Conservation (phyloP, 495 filamentous ascomycete species). For the Penicillium cosmopolitanum region DNA sequence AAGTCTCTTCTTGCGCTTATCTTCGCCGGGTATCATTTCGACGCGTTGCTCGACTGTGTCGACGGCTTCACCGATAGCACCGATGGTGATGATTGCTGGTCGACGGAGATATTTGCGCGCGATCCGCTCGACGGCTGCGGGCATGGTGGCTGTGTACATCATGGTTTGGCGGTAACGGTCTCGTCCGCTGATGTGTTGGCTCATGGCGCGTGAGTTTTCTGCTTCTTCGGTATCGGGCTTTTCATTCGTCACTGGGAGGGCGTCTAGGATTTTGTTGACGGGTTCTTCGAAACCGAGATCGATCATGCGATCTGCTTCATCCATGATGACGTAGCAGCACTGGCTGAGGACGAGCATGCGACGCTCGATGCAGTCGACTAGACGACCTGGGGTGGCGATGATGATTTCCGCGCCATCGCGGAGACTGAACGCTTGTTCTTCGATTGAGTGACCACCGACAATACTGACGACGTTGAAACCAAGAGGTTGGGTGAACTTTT, state of each 20-base stretch:
- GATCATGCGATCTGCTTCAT: conserved; percentile 99
- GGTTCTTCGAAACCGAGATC: conserved; percentile 98
- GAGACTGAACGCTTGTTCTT: conserved; percentile 91
- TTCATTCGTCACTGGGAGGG: conserved; percentile 92
- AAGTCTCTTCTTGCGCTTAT: conserved; percentile 96
- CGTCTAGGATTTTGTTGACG: conserved; percentile 97
- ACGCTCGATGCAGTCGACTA: conserved; percentile 95
- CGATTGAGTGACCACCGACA: conserved; percentile 93
- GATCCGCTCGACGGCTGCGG: conserved; percentile 88
- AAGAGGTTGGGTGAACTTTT: conserved; percentile 88
- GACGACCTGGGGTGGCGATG: conserved; percentile 95
- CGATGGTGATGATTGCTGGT: conserved; percentile 93
- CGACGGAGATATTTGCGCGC: conserved; percentile 93
- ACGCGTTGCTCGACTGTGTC: conserved; percentile 98
- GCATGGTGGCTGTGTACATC: conserved; percentile 99
- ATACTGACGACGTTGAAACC: conserved; percentile 97
- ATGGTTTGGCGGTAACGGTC: conserved; percentile 96
- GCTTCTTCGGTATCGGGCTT: conserved; percentile 96
- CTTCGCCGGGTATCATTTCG: conserved; percentile 89
- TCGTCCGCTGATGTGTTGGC: conserved; percentile 75
- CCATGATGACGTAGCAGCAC: conserved; percentile 98
- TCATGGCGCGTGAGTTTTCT: conserved; percentile 85
- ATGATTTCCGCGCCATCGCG: conserved; percentile 98
- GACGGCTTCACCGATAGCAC: conserved; percentile 94
- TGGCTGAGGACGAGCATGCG: conserved; percentile 89